Conservation (phyloP, 257 asterid genomes). For the Solanum pinnatisectum region DNA sequence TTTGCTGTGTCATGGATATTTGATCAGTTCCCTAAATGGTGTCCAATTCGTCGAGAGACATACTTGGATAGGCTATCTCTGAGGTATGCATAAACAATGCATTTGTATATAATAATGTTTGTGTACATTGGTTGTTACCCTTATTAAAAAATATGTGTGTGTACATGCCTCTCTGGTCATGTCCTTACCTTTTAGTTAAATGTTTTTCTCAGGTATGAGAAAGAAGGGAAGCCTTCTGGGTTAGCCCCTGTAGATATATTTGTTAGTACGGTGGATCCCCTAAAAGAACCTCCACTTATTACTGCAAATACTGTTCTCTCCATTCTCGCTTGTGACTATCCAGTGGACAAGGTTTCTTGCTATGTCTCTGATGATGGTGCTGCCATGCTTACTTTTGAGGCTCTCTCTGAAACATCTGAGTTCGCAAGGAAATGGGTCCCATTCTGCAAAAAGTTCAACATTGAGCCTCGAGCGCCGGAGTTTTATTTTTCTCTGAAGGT, state of each 20-base stretch:
- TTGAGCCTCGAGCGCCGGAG: slow-evolving; percentile 96
- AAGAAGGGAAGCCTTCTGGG: slow-evolving; percentile 91
- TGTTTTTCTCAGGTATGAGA: slow-evolving; percentile 64
- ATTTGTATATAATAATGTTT: neutral
- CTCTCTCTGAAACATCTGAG: slow-evolving; percentile 93
- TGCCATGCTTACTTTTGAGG: slow-evolving; percentile 98
- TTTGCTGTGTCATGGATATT: slow-evolving; percentile 92
- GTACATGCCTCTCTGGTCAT: neutral
- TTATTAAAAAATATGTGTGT: neutral
- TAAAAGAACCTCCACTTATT: slow-evolving; percentile 95
- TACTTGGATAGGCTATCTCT: slow-evolving; percentile 80
- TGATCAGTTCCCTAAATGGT: slow-evolving; percentile 94
- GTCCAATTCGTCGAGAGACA: slow-evolving; percentile 81
- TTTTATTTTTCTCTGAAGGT: slow-evolving; percentile 84
- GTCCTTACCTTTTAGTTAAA: neutral
- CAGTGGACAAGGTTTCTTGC: slow-evolving; percentile 85
- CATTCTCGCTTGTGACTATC: slow-evolving; percentile 90
- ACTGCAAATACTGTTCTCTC: slow-evolving; percentile 96
- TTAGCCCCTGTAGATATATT: slow-evolving; percentile 68
- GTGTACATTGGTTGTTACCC: neutral
- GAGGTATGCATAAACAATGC: slow-evolving; percentile 30
- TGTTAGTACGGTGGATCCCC: slow-evolving; percentile 96
- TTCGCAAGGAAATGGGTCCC: slow-evolving; percentile 98
- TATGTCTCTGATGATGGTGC: slow-evolving; percentile 98
- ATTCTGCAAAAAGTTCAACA: slow-evolving; percentile 71